phyloP scores from a whole-genome alignment of 139 green algal genomes.

The Micromonas commoda region DNA sequence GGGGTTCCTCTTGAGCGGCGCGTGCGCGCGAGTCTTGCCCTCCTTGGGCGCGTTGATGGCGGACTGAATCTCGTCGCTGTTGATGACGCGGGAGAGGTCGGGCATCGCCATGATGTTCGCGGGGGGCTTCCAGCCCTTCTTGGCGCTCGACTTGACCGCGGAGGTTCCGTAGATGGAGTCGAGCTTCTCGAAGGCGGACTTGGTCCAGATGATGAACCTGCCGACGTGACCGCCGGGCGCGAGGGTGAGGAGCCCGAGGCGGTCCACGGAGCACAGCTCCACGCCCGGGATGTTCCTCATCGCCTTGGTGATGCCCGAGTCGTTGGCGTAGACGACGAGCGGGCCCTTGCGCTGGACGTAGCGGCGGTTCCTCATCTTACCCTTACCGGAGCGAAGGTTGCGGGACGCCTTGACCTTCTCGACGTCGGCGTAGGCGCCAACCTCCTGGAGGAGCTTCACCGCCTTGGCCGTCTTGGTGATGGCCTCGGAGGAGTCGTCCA shows the following conservation, averaged over 20 bases:
- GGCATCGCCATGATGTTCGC: slow-evolving; percentile 79
- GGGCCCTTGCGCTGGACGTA: slow-evolving; percentile 90
- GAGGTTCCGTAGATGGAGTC: slow-evolving; percentile 77
- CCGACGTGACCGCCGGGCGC: slow-evolving; percentile 94
- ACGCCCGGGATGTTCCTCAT: slow-evolving; percentile 91
- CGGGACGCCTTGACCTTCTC: slow-evolving; percentile 79
- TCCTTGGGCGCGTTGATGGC: slow-evolving; percentile 48
- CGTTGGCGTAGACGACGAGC: slow-evolving; percentile 83
- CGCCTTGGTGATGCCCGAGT: slow-evolving; percentile 70
- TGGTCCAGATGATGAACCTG: slow-evolving; percentile 97
- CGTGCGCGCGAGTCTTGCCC: slow-evolving; percentile 30
- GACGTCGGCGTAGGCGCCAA: slow-evolving; percentile 78
- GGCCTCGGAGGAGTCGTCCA: slow-evolving; percentile 72
- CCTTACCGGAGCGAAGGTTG: slow-evolving; percentile 82
- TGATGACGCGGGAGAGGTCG: slow-evolving; percentile 93
- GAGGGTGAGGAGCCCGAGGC: slow-evolving; percentile 94
- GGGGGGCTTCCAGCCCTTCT: slow-evolving; percentile 95
- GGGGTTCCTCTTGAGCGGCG: slow-evolving; percentile 94
- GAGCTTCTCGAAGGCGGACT: slow-evolving; percentile 87
- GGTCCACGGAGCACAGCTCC: slow-evolving; percentile 76
- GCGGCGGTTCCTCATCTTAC: slow-evolving; percentile 96
- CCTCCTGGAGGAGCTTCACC: slow-evolving; percentile 74
- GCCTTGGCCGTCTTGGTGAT: slow-evolving; percentile 90
- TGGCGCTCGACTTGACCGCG: slow-evolving; percentile 52
- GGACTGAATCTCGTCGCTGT: slow-evolving; percentile 91